phyloP scores from a whole-genome alignment of 2,329 filamentous ascomycete genomes.

The Penicillium hesseltinei region DNA sequence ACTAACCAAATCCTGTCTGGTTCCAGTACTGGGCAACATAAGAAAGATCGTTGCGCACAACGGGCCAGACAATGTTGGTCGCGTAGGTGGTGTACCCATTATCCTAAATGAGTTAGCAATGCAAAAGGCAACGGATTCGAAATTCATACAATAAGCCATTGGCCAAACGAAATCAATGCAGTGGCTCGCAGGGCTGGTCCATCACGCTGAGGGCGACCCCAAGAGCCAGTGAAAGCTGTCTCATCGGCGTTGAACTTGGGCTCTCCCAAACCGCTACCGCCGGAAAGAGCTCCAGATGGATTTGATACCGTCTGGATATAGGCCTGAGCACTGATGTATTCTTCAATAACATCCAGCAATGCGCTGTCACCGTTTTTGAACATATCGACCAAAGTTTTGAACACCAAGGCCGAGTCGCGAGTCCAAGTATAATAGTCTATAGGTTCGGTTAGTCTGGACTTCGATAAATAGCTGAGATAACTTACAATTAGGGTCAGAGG shows the following conservation, averaged over 20 bases:
- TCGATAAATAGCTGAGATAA: neutral
- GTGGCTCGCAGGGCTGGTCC: constrained; percentile 75
- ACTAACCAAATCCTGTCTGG: constrained; percentile 56
- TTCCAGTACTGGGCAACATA: constrained; percentile 61
- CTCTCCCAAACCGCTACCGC: constrained; percentile 60
- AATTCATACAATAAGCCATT: constrained; percentile 59
- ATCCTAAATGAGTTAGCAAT: constrained; percentile 27
- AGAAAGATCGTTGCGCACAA: constrained; percentile 71
- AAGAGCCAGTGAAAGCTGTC: constrained; percentile 60
- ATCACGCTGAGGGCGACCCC: constrained; percentile 78
- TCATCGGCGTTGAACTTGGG: constrained; percentile 69
- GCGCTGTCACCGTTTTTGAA: constrained; percentile 60
- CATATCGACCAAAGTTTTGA: constrained; percentile 67
- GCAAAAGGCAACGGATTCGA: neutral
- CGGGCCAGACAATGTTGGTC: constrained; percentile 63
- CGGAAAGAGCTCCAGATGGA: constrained; percentile 60
- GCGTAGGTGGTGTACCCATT: constrained; percentile 59
- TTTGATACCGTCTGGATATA: constrained; percentile 65
- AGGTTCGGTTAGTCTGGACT: neutral
- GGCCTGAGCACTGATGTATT: constrained; percentile 68
- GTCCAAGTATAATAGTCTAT: constrained; percentile 81
- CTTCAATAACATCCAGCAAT: constrained; percentile 61
- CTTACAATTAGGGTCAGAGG: constrained; percentile 54
- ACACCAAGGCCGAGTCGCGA: constrained; percentile 67
- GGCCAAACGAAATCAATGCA: constrained; percentile 68